Conservation (phyloP, 108 stramenopile species). For the Nitzschia palea region DNA sequence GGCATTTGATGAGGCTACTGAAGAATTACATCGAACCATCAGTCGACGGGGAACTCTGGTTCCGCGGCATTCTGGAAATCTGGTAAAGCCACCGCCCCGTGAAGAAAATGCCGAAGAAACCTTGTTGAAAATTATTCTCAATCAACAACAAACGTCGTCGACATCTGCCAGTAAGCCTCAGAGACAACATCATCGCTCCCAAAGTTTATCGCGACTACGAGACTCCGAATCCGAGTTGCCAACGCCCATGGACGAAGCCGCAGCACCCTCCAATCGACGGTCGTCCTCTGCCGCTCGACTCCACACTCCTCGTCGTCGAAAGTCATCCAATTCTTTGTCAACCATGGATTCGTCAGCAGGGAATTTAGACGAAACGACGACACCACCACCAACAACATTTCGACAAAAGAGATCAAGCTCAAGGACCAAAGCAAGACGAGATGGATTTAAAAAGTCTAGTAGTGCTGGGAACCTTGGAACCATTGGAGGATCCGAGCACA, state of each 20-base stretch:
- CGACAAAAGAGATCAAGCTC: neutral
- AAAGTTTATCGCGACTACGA: too few relatives aligned
- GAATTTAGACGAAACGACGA: neutral
- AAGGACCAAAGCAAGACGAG: neutral
- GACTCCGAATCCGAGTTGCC: too few relatives aligned
- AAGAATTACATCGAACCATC: slow-evolving; percentile 3
- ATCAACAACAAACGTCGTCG: slow-evolving; percentile 3
- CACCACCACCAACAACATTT: neutral
- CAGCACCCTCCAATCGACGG: neutral
- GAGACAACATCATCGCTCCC: too few relatives aligned
- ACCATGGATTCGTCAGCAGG: neutral
- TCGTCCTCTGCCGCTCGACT: neutral
- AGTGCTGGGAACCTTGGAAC: neutral
- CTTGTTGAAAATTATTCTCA: slow-evolving; percentile 17
- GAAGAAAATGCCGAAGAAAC: slow-evolving; percentile 19
- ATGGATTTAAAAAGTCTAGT: neutral
- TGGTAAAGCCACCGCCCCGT: neutral
- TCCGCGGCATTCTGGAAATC: neutral
- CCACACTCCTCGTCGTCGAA: neutral
- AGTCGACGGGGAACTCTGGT: slow-evolving; percentile 4
- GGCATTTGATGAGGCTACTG: slow-evolving; percentile 21
- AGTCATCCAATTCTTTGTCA: neutral
- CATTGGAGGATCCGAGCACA: neutral
- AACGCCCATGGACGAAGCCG: too few relatives aligned
- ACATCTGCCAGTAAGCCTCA: neutral